Conservation (phyloP, 306 rosid species). For the Ceratonia siliqua region DNA sequence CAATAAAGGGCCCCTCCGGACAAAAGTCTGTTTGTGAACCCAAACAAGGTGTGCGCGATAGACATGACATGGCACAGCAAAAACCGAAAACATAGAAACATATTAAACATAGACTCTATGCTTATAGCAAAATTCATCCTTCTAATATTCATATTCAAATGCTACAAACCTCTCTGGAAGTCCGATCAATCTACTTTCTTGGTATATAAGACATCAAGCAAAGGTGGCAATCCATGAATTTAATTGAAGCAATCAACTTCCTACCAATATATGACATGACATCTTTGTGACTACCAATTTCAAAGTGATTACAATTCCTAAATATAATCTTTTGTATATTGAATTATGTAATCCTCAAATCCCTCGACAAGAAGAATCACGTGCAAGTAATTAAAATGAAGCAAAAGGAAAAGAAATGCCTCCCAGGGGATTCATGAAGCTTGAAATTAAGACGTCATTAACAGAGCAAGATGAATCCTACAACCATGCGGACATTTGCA, state of each 20-base stretch:
- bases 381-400: neutral
- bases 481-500: neutral
- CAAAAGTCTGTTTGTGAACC: too few relatives aligned
- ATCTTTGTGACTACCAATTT: neutral
- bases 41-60: too few relatives aligned
- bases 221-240: neutral
- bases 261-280: neutral
- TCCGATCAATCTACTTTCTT: constrained; percentile 2
- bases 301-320: neutral
- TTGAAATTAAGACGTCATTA: neutral
- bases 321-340: neutral
- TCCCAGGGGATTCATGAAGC: neutral
- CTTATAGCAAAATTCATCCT: constrained; percentile 18
- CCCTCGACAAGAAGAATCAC: neutral
- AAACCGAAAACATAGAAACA: too few relatives aligned
- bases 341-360: neutral
- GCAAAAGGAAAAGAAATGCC: neutral
- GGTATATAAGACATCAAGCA: neutral
- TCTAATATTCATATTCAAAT: neutral
- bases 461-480: neutral
- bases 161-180: neutral
- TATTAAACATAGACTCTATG: neutral
- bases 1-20: neutral
- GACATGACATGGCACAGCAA: constrained; percentile 2
- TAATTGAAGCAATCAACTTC: neutral